These are phyloP conservation scores for Diaporthe vexans DNA, from an alignment of 2,329 filamentous ascomycete genomes.

Conservation along the genomic window DNA sequence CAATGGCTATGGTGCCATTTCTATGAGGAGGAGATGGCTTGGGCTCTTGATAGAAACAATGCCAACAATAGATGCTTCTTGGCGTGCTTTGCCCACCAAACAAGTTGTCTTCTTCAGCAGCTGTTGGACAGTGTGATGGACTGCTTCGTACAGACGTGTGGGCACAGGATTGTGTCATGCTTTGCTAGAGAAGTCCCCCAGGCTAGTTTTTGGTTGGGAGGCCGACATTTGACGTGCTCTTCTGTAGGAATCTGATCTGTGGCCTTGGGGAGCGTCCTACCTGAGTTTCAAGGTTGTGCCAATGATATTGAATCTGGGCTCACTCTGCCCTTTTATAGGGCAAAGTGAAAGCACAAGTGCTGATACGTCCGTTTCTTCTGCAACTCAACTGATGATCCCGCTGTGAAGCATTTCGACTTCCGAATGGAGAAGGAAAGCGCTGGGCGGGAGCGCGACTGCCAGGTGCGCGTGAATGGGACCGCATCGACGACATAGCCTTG, in stretches of 20 bases:
- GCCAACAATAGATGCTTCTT: neutral
- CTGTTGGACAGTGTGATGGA: neutral
- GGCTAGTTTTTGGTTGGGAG: too few species aligned
- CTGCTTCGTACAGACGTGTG: neutral
- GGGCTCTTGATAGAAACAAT: neutral
- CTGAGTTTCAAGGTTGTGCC: neutral
- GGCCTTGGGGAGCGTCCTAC: neutral
- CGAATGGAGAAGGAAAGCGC: neutral
- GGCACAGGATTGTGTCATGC: neutral
- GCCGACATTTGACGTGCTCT: neutral
- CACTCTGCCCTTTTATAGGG: too few species aligned
- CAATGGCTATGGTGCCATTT: neutral
- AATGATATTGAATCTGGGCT: neutral
- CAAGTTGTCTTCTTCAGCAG: neutral
- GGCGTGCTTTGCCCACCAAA: neutral
- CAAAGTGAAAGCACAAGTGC: too few species aligned
- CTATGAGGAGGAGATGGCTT: neutral
- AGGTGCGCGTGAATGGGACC: neutral
- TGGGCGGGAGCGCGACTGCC: slow-evolving; percentile 16
- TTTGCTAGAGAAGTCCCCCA: neutral
- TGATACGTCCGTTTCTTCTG: too few species aligned
- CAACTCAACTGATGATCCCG: neutral
- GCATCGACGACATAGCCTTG: neutral
- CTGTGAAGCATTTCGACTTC: neutral
- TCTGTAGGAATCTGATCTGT: neutral